Conservation (phyloP, 2,329 filamentous ascomycete genomes). For the Alternaria tenuissima region DNA sequence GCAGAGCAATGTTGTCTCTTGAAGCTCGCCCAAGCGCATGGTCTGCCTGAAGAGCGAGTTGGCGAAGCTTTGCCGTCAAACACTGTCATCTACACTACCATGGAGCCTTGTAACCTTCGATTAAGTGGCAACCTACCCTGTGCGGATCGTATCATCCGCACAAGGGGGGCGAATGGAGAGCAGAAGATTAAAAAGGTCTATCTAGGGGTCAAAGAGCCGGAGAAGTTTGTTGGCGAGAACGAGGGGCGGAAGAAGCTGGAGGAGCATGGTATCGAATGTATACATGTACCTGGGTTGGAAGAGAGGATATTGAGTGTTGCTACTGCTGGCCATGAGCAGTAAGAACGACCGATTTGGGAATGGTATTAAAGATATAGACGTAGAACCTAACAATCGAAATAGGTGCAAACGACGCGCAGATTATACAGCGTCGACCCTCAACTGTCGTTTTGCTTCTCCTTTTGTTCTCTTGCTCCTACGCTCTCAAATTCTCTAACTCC, state of each 20-base stretch:
- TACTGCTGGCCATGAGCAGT: conserved; percentile 75
- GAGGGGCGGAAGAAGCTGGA: conserved; percentile 75
- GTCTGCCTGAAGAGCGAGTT: conserved; percentile 63
- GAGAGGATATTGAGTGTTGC: conserved; percentile 82
- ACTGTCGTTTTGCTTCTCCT: background rate
- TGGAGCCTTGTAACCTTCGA: conserved; percentile 82
- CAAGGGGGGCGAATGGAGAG: conserved; percentile 54
- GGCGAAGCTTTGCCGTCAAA: conserved; percentile 61
- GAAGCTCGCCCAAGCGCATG: conserved; percentile 65
- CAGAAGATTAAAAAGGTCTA: conserved; percentile 78
- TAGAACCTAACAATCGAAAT: background rate
- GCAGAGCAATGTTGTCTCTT: conserved; percentile 91
- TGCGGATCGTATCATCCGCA: conserved; percentile 76
- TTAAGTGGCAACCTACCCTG: conserved; percentile 79
- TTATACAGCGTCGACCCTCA: background rate
- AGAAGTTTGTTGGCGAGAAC: conserved; percentile 87
- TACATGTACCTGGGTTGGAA: conserved; percentile 78
- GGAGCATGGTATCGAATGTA: conserved; percentile 75
- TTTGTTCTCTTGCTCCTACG: conserved; percentile 72
- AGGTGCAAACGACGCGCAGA: no score
- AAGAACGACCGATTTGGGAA: background rate
- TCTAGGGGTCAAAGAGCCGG: conserved; percentile 86
- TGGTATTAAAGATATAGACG: background rate
- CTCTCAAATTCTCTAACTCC: conserved; percentile 73
- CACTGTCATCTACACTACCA: conserved; percentile 83